phyloP scores from a whole-genome alignment of 202 grass and related monocot species.

The Musa balbisiana region DNA sequence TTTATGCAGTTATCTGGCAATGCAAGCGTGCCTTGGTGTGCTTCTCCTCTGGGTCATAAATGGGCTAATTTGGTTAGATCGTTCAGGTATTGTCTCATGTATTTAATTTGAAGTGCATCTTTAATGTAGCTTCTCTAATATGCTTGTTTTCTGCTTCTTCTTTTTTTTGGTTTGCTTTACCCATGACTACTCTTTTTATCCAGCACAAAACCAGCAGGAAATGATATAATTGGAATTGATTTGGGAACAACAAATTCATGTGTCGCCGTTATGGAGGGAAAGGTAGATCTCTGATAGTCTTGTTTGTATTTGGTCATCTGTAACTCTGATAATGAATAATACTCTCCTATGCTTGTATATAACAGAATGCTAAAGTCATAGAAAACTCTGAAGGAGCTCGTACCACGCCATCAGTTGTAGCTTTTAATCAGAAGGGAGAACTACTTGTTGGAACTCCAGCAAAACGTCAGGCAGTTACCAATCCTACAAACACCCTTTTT shows the following conservation, averaged over 20 bases:
- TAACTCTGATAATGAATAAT: not conserved
- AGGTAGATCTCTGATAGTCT: not conserved
- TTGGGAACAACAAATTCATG: slow-evolving; percentile 24
- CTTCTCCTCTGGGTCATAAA: slow-evolving; percentile 8
- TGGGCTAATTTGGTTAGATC: slow-evolving; percentile 5
- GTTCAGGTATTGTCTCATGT: slow-evolving; percentile 6
- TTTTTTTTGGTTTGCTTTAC: not conserved
- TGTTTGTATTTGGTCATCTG: not conserved
- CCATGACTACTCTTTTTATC: not conserved
- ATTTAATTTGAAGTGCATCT: not conserved
- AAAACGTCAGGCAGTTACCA: slow-evolving; percentile 21
- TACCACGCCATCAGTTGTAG: slow-evolving; percentile 20
- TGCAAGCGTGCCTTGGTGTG: not conserved
- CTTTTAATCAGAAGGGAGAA: slow-evolving; percentile 23
- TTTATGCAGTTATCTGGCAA: slow-evolving; percentile 12
- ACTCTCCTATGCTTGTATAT: not conserved
- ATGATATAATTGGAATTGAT: slow-evolving; percentile 24
- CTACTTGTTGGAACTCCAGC: slow-evolving; percentile 22
- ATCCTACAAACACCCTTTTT: slow-evolving; percentile 22
- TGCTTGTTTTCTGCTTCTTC: not conserved
- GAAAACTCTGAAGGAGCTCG: slow-evolving; percentile 20
- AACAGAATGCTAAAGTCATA: slow-evolving; percentile 26
- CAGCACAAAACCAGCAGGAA: slow-evolving; percentile 15
- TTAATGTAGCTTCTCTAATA: not conserved
- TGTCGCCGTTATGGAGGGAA: slow-evolving; percentile 23